Evolutionary conservation across 1,139 yeast genomes (phyloP), one percentile per base, ranked within the genome.

Genomic region (Tardiomyces blankii): DNA sequence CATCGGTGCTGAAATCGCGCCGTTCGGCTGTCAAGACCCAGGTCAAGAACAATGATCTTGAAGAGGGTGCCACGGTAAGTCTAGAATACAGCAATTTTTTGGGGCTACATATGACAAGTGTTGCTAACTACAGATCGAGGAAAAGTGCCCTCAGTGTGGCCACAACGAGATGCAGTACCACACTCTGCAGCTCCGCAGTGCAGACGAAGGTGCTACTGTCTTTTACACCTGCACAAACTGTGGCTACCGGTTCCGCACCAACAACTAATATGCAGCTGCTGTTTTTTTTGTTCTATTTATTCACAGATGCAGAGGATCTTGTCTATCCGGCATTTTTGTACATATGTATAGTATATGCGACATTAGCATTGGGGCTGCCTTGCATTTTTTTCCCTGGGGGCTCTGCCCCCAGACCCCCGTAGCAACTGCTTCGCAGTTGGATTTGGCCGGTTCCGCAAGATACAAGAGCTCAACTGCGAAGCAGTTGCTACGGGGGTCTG

Each of bases 151-250:
- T 19, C 81, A 88, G 66, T 91, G 98, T 77, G 96, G 95, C 44
- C 78, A 89, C 65, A 96, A 91, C 60, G 96, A 91, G 67, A 93
- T 93, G 98, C 91, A 82, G 63, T 91, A 91, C 65, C 96, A 91
- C 62, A 91, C 98, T 9, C 72, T 91, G 58, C 99, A 91, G 67
- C 75, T 91, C 57, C 79, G 99, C 70, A 85, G 95, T 46, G 99
- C 98, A 2, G 99, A 91, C 74, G 99, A 91, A 74, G 99, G 98
- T 73, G 72, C 69, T 41, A 64, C 70, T 30, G 62, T 59, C 19
- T 93, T 91, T 64, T 93, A 91, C 68, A 89, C 98, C 1, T 91
- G 98, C 72, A 83, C 95, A 1, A 70, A 76, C 44, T 91, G 99
- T 73, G 91, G 91, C 41, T 87, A 89, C 73, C 78, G 87, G 60